Percentiles rank a stretch among this genome's conserved stretches.
Evolutionary conservation across 176 grass and related monocot genomes (phyloP).

Genomic region (Puccinellia tenuiflora): DNA sequence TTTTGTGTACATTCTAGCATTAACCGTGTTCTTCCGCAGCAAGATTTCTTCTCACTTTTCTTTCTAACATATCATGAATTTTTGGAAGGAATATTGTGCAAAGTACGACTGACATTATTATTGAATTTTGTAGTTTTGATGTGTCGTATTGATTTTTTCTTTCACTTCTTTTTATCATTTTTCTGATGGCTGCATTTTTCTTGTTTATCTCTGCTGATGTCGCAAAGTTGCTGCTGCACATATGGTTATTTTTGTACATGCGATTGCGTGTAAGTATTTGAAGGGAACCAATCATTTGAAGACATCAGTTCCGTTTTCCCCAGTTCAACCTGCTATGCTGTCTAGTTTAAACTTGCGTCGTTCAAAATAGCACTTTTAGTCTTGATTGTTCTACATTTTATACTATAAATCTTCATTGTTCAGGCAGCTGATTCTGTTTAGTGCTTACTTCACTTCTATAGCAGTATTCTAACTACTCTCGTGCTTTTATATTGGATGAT

Average conservation of each 20-base stretch:
- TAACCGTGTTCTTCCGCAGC: background rate
- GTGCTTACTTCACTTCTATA: background rate
- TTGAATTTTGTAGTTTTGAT: background rate
- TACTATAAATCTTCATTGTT: slow-evolving; percentile 14
- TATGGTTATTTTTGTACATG: background rate
- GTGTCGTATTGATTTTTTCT: background rate
- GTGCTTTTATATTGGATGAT: slow-evolving; percentile 4
- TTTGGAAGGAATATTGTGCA: background rate
- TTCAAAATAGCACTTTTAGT: background rate
- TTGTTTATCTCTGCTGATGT: background rate
- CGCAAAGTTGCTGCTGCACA: background rate
- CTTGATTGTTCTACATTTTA: background rate
- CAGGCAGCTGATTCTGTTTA: background rate
- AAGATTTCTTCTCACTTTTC: background rate
- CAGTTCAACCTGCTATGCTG: background rate
- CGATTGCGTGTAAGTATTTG: background rate
- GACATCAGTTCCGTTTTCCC: background rate
- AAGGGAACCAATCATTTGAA: background rate
- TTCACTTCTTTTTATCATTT: background rate
- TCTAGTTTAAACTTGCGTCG: background rate
- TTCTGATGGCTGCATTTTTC: background rate
- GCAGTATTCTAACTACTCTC: background rate
- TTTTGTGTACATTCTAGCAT: background rate
- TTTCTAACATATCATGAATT: background rate
- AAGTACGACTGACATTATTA: background rate